Base-by-base conservation (phyloP, 352 stramenopile species). In the Blastocystis sp. region DNA sequence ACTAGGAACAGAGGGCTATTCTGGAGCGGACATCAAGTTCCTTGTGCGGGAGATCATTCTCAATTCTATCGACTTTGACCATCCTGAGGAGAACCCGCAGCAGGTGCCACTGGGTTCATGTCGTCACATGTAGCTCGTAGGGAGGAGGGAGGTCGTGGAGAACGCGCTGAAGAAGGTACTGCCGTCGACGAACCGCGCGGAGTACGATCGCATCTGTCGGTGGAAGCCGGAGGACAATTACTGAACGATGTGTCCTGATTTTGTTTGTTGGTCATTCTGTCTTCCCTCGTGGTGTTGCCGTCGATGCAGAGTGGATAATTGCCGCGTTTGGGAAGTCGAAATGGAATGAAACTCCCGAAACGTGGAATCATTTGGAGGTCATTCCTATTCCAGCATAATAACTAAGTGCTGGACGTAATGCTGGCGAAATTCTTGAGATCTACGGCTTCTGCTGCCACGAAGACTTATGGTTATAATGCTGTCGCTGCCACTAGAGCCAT, bases 381-480 rank as follows among this genome's bases (percentile, higher is more conserved):
- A 34, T 34, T 34, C 28, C 28, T 34, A 34, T 34, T 34, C 28
- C 28, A 34, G 28, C 28, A 34, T 34, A 34, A 34, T 34, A 34
- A 34, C 28, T 34, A 34, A 34, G 28, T 34, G 28, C 28, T 34
- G 28, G 28, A 41, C 19, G 21, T 38, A 79, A 79, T 79, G 69
- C 69, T 79, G 69, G 38, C 43, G 28, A 79, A 64, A 61, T 79
- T 79, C 21, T 79, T 79, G 69, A 62, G 69, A 64, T 64, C 48
- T 45, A 79, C 69, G 60, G 69, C 69, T 62, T 64, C 69, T 61
- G 60, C 48, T 79, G 69, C 52, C 28, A 41, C 69, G 34, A 79
- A 43, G 69, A 19, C 69, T 79, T 79, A 64, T 79, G 69, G 40
- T 43, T 79, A 62, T 79, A 79, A 79, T 53, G 40, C 69, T 79